These are phyloP conservation scores for Euptelea pleiosperma DNA, from an alignment of 164 flowering plant genomes.

Conservation along the genomic window DNA sequence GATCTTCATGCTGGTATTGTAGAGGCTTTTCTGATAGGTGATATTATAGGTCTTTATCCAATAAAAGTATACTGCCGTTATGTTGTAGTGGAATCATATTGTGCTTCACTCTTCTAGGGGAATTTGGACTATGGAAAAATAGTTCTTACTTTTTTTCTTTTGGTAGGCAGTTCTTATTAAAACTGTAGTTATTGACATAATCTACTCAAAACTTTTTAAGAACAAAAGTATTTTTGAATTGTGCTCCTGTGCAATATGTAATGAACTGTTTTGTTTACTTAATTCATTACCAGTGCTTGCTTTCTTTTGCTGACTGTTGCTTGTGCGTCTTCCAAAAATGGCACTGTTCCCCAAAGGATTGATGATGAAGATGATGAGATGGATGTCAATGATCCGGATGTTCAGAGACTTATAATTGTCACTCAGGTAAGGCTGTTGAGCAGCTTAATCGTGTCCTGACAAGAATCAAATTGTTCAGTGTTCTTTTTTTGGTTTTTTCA, in stretches of 20 bases:
- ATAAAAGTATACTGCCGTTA: not conserved
- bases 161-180: too few relatives aligned
- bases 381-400: constrained; percentile 63
- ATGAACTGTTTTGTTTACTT: not conserved
- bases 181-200: too few relatives aligned
- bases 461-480: not conserved
- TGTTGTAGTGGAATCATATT: not conserved
- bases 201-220: too few relatives aligned
- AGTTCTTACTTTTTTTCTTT: too few relatives aligned
- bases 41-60: not conserved
- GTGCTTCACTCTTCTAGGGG: not conserved
- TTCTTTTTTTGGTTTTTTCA: too few relatives aligned
- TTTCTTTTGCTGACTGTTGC: constrained; percentile 3
- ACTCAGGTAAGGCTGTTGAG: constrained; percentile 59
- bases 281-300: not conserved
- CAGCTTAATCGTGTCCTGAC: not conserved
- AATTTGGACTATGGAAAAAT: not conserved
- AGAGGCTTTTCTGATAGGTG: not conserved
- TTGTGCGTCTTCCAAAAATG: constrained; percentile 10
- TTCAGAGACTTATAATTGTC: constrained; percentile 85
- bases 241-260: not conserved
- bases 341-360: constrained; percentile 30
- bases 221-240: not conserved
- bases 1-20: not conserved
- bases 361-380: constrained; percentile 86